phyloP scores from a whole-genome alignment of 106 monocot species.

The Platanthera zijinensis region DNA sequence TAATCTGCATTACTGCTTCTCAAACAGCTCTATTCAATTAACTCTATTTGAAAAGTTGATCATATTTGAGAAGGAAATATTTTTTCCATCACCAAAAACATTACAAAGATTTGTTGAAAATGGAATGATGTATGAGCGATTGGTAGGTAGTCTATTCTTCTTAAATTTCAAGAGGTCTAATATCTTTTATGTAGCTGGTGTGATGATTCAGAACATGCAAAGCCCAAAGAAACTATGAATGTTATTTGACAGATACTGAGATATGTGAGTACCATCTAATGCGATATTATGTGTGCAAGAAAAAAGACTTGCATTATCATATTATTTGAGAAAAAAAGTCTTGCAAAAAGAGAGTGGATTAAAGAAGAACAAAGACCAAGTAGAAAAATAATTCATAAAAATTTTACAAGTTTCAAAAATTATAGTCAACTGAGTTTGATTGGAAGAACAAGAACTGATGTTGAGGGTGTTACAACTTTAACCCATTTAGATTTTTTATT shows the following conservation, averaged over 20 bases:
- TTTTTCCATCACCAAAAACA: neutral
- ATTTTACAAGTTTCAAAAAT: neutral
- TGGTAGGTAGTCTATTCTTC: slow-evolving; percentile 3
- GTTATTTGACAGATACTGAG: neutral
- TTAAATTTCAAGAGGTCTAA: neutral
- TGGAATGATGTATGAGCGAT: neutral
- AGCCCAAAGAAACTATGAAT: neutral
- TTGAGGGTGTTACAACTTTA: neutral
- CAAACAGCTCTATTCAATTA: no score
- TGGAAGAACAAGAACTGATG: neutral
- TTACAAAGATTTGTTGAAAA: neutral
- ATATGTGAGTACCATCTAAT: neutral
- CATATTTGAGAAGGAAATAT: neutral
- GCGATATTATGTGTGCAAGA: neutral
- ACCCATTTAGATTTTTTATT: no score
- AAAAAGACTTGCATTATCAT: neutral
- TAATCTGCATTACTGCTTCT: no score
- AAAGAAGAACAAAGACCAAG: neutral
- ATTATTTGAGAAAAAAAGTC: neutral
- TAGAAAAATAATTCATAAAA: neutral
- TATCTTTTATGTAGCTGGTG: neutral
- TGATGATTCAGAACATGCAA: neutral
- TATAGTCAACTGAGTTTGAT: neutral
- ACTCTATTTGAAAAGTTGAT: no score
- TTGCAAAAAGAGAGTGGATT: neutral